These are phyloP conservation scores for Plasmodiophora brassicae DNA, from an alignment of 208 protist genomes.

Conservation along the genomic window DNA sequence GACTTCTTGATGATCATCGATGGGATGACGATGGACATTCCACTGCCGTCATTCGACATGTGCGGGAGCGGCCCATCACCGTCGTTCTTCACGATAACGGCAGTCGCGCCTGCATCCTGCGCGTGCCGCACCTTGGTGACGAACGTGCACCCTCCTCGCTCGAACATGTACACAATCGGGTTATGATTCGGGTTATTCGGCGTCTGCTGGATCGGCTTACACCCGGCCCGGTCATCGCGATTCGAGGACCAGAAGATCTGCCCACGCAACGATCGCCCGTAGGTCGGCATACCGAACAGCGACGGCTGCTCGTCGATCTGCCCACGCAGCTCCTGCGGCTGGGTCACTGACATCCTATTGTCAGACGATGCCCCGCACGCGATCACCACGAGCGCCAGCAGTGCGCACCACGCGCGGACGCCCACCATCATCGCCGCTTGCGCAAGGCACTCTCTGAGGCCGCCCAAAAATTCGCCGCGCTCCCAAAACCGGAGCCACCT, in stretches of 20 bases:
- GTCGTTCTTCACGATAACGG: neutral
- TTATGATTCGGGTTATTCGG: neutral
- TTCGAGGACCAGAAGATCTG: neutral
- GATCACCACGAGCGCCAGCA: too few species aligned
- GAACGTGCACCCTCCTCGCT: neutral
- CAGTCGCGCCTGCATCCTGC: neutral
- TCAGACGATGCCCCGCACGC: too few species aligned
- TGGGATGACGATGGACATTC: neutral
- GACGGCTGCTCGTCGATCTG: neutral
- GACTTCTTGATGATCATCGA: neutral
- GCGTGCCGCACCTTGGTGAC: neutral
- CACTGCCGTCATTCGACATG: conserved; percentile 14
- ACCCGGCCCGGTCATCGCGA: neutral
- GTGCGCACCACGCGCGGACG: too few species aligned
- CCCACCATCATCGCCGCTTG: too few species aligned
- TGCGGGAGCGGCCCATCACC: neutral
- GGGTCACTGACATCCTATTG: neutral
- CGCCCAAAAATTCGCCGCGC: too few species aligned
- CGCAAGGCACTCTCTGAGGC: too few species aligned
- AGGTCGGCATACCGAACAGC: neutral
- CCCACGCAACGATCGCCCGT: neutral
- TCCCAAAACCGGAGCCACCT: too few species aligned
- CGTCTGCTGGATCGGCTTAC: neutral
- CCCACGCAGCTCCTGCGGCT: neutral
- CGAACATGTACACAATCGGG: neutral